These are phyloP conservation scores for Lactifluus pinguis DNA, from an alignment of 768 basidiomycete genomes.

Conservation along the genomic window DNA sequence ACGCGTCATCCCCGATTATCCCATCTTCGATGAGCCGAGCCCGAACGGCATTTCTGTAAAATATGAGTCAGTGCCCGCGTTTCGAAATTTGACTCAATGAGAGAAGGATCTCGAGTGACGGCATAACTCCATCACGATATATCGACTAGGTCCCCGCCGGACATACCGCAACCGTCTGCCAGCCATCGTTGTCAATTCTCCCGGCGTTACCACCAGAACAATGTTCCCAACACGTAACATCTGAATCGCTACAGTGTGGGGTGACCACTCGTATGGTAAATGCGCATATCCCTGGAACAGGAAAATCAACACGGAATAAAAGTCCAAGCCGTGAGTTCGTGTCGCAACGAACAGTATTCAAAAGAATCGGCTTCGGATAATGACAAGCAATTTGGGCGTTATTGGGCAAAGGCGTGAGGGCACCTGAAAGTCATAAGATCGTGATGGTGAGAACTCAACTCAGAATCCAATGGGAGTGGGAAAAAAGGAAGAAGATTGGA, in stretches of 20 bases:
- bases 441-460: not conserved
- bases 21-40: slow-evolving; percentile 52
- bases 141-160: slow-evolving; percentile 6
- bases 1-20: slow-evolving; percentile 56
- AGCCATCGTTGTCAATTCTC: slow-evolving; percentile 78
- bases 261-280: slow-evolving; percentile 65
- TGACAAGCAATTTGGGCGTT: slow-evolving; percentile 62
- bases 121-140: slow-evolving; percentile 1
- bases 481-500: not conserved
- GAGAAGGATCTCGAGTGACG: not conserved
- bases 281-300: slow-evolving; percentile 50
- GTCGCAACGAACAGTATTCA: slow-evolving; percentile 49
- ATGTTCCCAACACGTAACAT: slow-evolving; percentile 70
- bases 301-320: slow-evolving; percentile 9
- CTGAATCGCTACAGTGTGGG: slow-evolving; percentile 65
- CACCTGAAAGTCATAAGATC: slow-evolving; percentile 29
- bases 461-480: not conserved
- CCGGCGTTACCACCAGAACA: slow-evolving; percentile 67
- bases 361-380: slow-evolving; percentile 65
- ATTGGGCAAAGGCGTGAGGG: slow-evolving; percentile 55
- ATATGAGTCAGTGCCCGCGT: not conserved
- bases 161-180: slow-evolving; percentile 63
- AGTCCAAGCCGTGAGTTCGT: not conserved
- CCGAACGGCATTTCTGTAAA: slow-evolving; percentile 54
- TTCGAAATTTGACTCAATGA: not conserved